Base-by-base conservation (phyloP, 805 yeast genomes). In the Debaryomyces castellii region DNA sequence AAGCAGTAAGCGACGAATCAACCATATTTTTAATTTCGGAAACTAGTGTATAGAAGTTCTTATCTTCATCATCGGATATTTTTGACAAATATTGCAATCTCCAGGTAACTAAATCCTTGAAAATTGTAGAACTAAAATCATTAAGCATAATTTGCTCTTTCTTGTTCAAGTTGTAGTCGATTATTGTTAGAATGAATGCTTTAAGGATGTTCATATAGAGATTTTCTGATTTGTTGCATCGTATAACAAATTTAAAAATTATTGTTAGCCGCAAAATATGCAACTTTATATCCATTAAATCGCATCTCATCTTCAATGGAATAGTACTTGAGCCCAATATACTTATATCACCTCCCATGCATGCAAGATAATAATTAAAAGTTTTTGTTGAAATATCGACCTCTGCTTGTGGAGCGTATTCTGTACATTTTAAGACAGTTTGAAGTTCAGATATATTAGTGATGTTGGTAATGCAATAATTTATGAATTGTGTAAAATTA, bases 131-230 rank as follows among this genome's bases (percentile, higher is more conserved):
- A 6, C 59, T 44, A 41, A 63, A 54, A 7, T 46, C 44, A 10
- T 44, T 30, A 39, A 65, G 40, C 3, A 37, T 39, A 3, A 18
- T 25, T 17, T 38, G 47, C 16, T 52, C 58, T 23, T 43, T n/a
- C 40, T 54, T 51, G 43, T 59, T 60, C 27, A 59, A 47, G 48
- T 63, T 63, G 44, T 55, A 67, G 50, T 70, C 75, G 16, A 62
- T 54, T 18, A 58, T 34, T 1, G 57, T 45, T 12, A 47, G 44
- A 27, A 45, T 23, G 22, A 40, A 40, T 25, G 48, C 30, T 23
- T 45, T 45, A n/a, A 45, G 17, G 17, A 40, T 27, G 11, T 12
- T 17, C 9, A 40, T 20, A 33, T 38, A 39, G 12, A 38, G 35
- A 2, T 1, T 18, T 16, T 40, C 38, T 9, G 48, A n/a, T 16